Base-by-base conservation (phyloP, 768 basidiomycete species). In the Auricularia auricula-judae region DNA sequence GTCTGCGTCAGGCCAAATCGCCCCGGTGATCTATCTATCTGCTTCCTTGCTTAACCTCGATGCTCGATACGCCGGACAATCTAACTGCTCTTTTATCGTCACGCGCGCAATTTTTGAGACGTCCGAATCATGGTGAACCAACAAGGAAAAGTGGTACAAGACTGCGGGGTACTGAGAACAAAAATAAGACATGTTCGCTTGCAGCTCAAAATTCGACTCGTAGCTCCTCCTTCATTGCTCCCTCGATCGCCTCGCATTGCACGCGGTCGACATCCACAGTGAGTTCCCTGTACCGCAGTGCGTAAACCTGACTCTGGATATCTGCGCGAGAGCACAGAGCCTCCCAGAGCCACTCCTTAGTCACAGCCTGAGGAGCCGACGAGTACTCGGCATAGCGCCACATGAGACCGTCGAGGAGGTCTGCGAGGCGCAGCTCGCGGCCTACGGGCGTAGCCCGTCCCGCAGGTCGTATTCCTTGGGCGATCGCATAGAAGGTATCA, bases 401-500 rank as follows among this genome's bases (percentile, higher is more conserved):
- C 34, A 12, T 23, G 21, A 29, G 56, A 4, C 23, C 18, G 8
- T 14, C 23, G 8, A 33, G 56, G 23, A 59, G 23, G 8, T 5
- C 8, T 12, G 14, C 56, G 29, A 59, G 23, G 23, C 8, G 56
- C 14, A 59, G 11, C 29, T 35, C 56, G 56, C n/a, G 29, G 8
- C 5, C 1, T 8, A 12, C 10, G 8, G 34, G 12, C 29, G 33
- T 18, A 21, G 23, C 34, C 8, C 56, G 14, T 18, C 16, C 56
- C 23, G 56, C 56, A 5, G 14, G 14, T 10, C 56, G 56, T 4
- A 59, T 23, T 29, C 71, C 74, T 36, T 70, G 69, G 21, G 71
- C 74, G 36, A 75, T 66, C 35, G 70, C 71, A 63, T 76, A 76
- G 66, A 75, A 75, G 4, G 72, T 74, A 14, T 69, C 66, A 10